Conservation (phyloP, 768 basidiomycete genomes). For the Psilocybe tampanensis region DNA sequence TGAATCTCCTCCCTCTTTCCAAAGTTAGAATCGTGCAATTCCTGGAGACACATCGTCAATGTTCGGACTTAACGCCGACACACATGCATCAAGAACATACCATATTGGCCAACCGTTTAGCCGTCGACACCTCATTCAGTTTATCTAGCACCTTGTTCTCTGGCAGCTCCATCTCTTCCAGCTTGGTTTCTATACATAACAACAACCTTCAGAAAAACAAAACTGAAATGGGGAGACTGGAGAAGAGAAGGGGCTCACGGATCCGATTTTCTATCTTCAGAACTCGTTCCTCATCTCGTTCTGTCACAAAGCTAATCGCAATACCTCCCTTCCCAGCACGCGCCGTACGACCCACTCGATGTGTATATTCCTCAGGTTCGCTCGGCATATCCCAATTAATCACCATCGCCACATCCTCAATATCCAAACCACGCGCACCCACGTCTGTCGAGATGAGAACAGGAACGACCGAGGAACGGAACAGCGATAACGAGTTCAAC, state of each 20-base stretch:
- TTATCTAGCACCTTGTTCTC: slow-evolving; percentile 84
- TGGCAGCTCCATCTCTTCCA: slow-evolving; percentile 73
- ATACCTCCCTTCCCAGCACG: slow-evolving; percentile 88
- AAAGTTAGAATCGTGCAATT: slow-evolving; percentile 87
- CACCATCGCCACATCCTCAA: slow-evolving; percentile 94
- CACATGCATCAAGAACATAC: slow-evolving; percentile 45
- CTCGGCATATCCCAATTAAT: slow-evolving; percentile 96
- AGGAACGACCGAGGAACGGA: slow-evolving; percentile 84
- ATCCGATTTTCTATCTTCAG: slow-evolving; percentile 85
- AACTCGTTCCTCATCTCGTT: slow-evolving; percentile 86
- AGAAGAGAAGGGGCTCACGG: slow-evolving; percentile 60
- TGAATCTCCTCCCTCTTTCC: slow-evolving; percentile 88
- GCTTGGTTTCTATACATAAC: slow-evolving; percentile 59
- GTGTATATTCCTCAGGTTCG: slow-evolving; percentile 92
- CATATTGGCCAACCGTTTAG: slow-evolving; percentile 93
- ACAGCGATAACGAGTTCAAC: slow-evolving; percentile 79
- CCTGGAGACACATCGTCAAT: slow-evolving; percentile 38
- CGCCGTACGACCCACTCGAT: slow-evolving; percentile 93
- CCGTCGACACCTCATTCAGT: slow-evolving; percentile 88
- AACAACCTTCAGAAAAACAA: neutral
- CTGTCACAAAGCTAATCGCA: slow-evolving; percentile 93
- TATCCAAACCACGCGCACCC: slow-evolving; percentile 92
- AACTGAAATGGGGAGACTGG: neutral
- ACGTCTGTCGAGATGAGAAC: slow-evolving; percentile 96
- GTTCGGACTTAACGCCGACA: neutral